Percentiles rank a stretch among this genome's conserved stretches.
Conservation (phyloP, 75 land plant species). For the Pinus tabuliformis region DNA sequence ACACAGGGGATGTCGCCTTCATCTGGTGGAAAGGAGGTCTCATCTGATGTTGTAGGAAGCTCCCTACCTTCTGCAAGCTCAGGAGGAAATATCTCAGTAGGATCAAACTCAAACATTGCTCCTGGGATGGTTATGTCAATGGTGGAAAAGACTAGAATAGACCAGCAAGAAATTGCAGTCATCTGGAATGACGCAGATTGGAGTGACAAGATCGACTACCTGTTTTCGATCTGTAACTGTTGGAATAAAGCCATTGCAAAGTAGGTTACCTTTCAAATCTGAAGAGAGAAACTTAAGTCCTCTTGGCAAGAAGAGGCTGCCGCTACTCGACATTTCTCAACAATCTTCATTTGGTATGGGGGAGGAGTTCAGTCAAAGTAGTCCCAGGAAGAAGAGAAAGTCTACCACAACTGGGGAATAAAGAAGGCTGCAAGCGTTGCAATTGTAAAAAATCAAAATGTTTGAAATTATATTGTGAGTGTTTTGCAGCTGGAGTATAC, state of each 20-base stretch:
- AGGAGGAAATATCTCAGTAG: too few relatives aligned
- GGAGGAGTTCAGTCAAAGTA: slow-evolving; percentile 49
- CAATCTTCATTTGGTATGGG: slow-evolving; percentile 23
- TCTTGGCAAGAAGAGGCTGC: slow-evolving; percentile 8
- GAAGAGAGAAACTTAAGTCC: slow-evolving; percentile 10
- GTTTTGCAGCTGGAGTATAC: slow-evolving; percentile 98
- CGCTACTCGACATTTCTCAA: slow-evolving; percentile 29
- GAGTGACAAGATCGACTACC: slow-evolving; percentile 13
- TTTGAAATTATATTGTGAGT: slow-evolving; percentile 98
- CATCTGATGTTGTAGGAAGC: too few relatives aligned
- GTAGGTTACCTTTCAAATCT: slow-evolving; percentile 10
- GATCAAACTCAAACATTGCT: too few relatives aligned
- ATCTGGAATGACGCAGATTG: slow-evolving; percentile 13
- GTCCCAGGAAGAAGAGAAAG: slow-evolving; percentile 78
- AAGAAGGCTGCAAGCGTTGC: slow-evolving; percentile 79
- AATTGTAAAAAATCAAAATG: slow-evolving; percentile 94
- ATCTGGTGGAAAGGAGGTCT: too few relatives aligned
- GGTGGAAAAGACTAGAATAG: slow-evolving; percentile 20
- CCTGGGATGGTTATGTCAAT: too few relatives aligned
- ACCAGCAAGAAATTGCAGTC: slow-evolving; percentile 21
- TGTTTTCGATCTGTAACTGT: slow-evolving; percentile 20
- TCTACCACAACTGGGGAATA: slow-evolving; percentile 32
- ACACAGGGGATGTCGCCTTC: too few relatives aligned
- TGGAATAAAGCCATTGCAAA: slow-evolving; percentile 19
- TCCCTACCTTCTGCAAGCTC: too few relatives aligned